Evolutionary conservation across 2,329 filamentous ascomycete species (phyloP), one percentile per base, ranked within the genome.

Genomic region (Colletotrichum neosansevieriae): DNA sequence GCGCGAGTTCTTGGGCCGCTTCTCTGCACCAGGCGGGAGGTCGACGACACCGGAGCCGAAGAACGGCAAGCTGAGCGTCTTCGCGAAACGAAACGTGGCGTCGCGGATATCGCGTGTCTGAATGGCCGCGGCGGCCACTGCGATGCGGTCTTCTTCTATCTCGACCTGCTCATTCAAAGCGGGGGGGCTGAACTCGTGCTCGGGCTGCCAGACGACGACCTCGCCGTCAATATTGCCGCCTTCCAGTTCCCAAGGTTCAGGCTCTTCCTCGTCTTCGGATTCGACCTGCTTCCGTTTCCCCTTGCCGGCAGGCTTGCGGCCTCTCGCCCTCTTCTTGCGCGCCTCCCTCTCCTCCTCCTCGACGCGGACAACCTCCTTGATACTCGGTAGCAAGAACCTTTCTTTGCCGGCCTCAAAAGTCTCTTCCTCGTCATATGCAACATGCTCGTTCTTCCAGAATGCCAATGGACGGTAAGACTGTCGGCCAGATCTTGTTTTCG

Each of bases 1-100:
- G 71, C 95, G 88, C 40, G 92, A 92, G 79, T 98, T 98, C 85
- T 98, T 98, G 56, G 91, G 88, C 73, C 91, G 89, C 84, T 99
- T 99, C 76, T 92, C 89, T 36, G 92, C 89, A 2, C 92, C 91
- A 0, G 93, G 91, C 6, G 94, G 93, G 58, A 99, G 83, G 74
- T 98, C 95, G 42, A 99, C 92, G 59, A 98, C 87, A 15, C 96
- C 96, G 10, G 92, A 91, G 38, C 94, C 94, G 78, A 98, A 93
- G 79, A 97, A 98, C 0, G 92, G 89, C 70, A 92, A 84, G 32
- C 90, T 93, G 65, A 97, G 86, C 69, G 95, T 92, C 82, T 98
- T 98, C 38, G 93, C 92, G 76, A 97, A 98, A 64, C 89, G 88
- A 84, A 98, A 98, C 3, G 89, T 89, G 17, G 91, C 91, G 75